phyloP scores from a whole-genome alignment of 140 eudicot species.

The Cichorium intybus region DNA sequence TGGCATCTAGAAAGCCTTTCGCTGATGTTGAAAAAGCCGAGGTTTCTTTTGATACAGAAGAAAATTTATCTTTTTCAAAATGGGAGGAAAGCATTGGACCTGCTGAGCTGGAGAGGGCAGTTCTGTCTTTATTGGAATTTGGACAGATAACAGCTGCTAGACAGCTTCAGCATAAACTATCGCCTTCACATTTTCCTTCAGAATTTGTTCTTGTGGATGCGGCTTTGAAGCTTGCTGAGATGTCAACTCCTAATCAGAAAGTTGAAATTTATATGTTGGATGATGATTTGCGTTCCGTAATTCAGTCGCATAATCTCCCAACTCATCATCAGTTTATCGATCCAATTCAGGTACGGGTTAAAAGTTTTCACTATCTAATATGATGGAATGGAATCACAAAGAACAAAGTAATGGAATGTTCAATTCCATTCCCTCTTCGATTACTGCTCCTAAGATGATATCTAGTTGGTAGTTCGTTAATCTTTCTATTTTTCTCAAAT shows the following conservation, averaged over 20 bases:
- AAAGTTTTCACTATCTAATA: background rate
- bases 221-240: conserved; percentile 77
- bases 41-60: conserved; percentile 38
- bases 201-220: conserved; percentile 73
- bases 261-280: conserved; percentile 59
- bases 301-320: conserved; percentile 55
- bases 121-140: conserved; percentile 87
- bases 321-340: conserved; percentile 46
- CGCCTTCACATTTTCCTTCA: conserved; percentile 67
- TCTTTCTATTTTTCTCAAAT: background rate
- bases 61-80: conserved; percentile 56
- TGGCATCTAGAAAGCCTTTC: conserved; percentile 49
- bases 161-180: conserved; percentile 87
- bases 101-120: conserved; percentile 90
- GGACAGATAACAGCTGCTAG: conserved; percentile 95
- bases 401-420: too few species aligned
- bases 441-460: too few species aligned
- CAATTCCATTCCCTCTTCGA: too few species aligned
- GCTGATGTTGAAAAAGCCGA: conserved; percentile 63
- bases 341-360: conserved; percentile 69
- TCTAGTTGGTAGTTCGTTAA: conserved; percentile 1
- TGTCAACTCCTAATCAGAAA: conserved; percentile 65
- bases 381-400: too few species aligned
- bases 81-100: conserved; percentile 99
- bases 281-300: conserved; percentile 56